Percentiles rank a stretch among this genome's conserved stretches.
phyloP scores from a whole-genome alignment of 768 basidiomycete species.

The Sporobolomyces roseus region DNA sequence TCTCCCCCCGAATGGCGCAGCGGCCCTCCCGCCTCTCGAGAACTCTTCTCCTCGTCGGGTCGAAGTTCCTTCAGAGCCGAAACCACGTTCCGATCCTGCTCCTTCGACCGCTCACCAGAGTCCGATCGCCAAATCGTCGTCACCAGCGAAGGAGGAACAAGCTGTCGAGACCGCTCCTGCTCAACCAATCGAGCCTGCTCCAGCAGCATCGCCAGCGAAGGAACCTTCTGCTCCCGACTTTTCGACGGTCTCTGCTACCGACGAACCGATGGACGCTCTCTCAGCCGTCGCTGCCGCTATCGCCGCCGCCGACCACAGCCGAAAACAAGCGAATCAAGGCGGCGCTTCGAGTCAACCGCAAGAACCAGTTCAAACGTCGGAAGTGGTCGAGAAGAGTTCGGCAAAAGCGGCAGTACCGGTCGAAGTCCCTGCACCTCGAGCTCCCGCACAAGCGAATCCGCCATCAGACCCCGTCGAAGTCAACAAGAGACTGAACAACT shows the following conservation, averaged over 20 bases:
- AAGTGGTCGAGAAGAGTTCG: too few species aligned
- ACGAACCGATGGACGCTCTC: constrained; percentile 29
- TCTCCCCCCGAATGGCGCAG: not conserved
- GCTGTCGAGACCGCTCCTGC: too few species aligned
- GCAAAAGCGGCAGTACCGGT: too few species aligned
- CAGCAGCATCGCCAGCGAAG: not conserved
- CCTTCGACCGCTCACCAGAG: too few species aligned
- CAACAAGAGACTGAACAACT: too few species aligned
- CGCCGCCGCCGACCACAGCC: constrained; percentile 12
- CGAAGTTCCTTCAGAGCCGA: too few species aligned
- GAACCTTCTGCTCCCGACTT: not conserved
- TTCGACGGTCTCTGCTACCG: constrained; percentile 7
- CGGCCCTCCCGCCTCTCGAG: not conserved
- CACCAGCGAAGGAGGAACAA: not conserved
- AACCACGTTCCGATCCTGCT: too few species aligned
- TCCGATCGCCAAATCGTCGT: not conserved
- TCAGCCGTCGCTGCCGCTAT: constrained; percentile 16
- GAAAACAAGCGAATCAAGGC: too few species aligned
- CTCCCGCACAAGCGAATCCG: too few species aligned
- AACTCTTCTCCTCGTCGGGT: not conserved
- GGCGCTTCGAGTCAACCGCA: not conserved
- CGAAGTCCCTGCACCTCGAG: too few species aligned
- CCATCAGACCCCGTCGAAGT: too few species aligned
- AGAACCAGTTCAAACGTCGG: not conserved
- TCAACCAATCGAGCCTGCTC: not conserved